A percentile compares a stretch with the other conserved stretches of the same genome.
Evolutionary conservation across 2,329 filamentous ascomycete species (phyloP).

Genomic region (Trichophyton verrucosum): DNA sequence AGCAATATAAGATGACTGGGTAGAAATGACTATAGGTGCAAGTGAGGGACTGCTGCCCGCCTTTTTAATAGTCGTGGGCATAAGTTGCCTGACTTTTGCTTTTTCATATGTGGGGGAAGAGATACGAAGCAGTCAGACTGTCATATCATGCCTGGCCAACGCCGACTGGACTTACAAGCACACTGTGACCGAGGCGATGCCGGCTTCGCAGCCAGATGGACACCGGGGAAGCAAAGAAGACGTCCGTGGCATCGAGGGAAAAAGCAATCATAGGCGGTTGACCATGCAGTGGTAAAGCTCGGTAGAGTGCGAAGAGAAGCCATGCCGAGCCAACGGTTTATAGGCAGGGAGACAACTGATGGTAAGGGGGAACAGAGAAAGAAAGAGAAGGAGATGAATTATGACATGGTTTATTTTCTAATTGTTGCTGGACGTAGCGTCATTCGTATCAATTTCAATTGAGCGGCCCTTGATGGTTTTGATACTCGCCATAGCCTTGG

Average conservation of each 20-base stretch:
- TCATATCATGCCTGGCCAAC: background rate
- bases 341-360: background rate
- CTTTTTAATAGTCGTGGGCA: background rate
- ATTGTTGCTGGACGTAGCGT: background rate
- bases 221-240: background rate
- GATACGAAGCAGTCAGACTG: background rate
- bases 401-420: background rate
- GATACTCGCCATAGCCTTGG: background rate
- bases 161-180: slow-evolving; percentile 1
- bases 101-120: background rate
- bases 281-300: background rate
- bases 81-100: background rate
- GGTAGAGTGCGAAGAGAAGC: background rate
- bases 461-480: background rate
- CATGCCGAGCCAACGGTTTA: background rate
- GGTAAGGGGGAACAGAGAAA: background rate
- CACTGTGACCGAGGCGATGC: background rate
- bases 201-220: background rate
- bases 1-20: background rate
- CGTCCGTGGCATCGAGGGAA: background rate
- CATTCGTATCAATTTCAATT: background rate
- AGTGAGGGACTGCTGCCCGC: background rate
- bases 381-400: background rate
- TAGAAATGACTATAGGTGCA: background rate
- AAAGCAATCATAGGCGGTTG: background rate